These are phyloP conservation scores for Plantago ovata DNA, from an alignment of 257 asterid genomes.

Conservation along the genomic window DNA sequence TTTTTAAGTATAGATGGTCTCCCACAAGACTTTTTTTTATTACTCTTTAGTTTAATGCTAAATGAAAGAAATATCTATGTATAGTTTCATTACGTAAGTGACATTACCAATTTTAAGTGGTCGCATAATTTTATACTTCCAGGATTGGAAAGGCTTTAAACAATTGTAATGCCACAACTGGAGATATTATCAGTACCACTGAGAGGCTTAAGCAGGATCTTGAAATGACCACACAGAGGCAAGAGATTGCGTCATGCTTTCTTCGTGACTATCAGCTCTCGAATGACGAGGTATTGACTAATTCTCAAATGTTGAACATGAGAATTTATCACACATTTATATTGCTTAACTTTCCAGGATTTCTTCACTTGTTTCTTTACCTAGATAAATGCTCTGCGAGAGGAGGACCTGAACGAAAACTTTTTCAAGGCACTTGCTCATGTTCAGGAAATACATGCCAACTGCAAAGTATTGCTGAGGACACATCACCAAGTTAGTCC, in stretches of 20 bases:
- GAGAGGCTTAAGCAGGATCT: constrained; percentile 98
- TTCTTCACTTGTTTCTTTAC: constrained; percentile 22
- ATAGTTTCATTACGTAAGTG: constrained; percentile 8
- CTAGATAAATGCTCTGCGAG: constrained; percentile 85
- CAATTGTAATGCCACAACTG: constrained; percentile 92
- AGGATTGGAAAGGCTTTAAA: constrained; percentile 87
- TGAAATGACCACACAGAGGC: constrained; percentile 88
- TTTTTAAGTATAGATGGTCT: too few species aligned
- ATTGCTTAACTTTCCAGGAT: constrained; percentile 18
- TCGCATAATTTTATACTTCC: constrained; percentile 20
- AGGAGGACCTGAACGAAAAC: constrained; percentile 79
- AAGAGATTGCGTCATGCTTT: constrained; percentile 90
- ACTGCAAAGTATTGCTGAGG: constrained; percentile 88
- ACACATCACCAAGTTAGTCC: constrained; percentile 94
- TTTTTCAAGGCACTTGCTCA: constrained; percentile 98
- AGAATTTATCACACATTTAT: constrained; percentile 7
- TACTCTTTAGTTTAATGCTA: not conserved
- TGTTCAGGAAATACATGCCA: constrained; percentile 96
- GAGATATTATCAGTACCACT: constrained; percentile 90
- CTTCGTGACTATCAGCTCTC: constrained; percentile 98
- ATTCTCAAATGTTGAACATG: constrained; percentile 17
- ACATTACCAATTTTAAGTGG: constrained; percentile 9
- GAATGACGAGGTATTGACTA: constrained; percentile 68
- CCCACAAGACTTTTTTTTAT: too few species aligned
- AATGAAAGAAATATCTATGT: not conserved